Conservation (phyloP, 2,329 filamentous ascomycete genomes). For the Penicillium sp. region DNA sequence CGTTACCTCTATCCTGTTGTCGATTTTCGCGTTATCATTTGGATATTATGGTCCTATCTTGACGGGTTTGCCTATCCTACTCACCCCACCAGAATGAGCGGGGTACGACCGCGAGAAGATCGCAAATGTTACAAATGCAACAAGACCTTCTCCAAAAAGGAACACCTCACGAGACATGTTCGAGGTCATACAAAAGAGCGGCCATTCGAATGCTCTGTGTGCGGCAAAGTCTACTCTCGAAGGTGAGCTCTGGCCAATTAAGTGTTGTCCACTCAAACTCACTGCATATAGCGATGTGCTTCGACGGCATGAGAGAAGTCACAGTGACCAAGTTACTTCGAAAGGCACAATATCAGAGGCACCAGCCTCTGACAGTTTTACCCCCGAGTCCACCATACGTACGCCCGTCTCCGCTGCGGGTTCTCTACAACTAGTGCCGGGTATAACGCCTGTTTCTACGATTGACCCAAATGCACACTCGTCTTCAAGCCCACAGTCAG, state of each 20-base stretch:
- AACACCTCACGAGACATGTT: slow-evolving; percentile 63
- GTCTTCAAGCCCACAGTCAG: background rate
- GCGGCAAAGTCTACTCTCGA: slow-evolving; percentile 24
- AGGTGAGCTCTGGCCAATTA: slow-evolving; percentile 6
- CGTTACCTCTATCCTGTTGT: background rate
- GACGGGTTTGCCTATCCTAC: background rate
- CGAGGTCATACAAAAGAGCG: slow-evolving; percentile 91
- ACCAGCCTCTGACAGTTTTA: background rate
- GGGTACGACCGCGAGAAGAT: slow-evolving; percentile 10
- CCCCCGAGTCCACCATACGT: background rate
- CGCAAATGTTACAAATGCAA: slow-evolving; percentile 14
- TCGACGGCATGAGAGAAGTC: slow-evolving; percentile 18
- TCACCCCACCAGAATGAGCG: slow-evolving; percentile 1
- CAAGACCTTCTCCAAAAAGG: slow-evolving; percentile 24
- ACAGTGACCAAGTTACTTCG: slow-evolving; percentile 3
- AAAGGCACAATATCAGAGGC: background rate
- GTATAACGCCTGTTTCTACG: background rate
- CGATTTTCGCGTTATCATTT: background rate
- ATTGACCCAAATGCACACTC: background rate
- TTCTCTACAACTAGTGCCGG: background rate
- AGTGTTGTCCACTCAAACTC: background rate
- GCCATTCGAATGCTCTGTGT: slow-evolving; percentile 55
- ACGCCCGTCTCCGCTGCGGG: background rate
- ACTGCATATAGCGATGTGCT: slow-evolving; percentile 16
- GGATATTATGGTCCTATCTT: background rate